These are phyloP conservation scores for Dysphania ambrosioides DNA, from an alignment of 148 eudicot species.

Conservation along the genomic window DNA sequence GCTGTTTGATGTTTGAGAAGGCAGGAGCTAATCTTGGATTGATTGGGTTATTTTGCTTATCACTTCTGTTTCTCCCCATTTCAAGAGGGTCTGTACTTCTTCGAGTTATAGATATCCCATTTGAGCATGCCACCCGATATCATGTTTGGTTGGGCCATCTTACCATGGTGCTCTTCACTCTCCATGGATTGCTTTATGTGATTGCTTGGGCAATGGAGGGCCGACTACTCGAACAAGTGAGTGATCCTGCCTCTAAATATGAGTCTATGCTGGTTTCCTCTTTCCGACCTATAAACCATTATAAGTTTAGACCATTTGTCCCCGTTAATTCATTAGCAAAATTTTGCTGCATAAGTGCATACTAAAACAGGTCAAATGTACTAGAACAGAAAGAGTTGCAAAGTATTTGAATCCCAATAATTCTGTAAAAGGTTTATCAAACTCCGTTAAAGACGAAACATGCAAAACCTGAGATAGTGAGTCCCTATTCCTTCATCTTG, in stretches of 20 bases:
- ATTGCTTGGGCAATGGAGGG: slow-evolving; percentile 62
- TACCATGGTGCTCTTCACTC: slow-evolving; percentile 65
- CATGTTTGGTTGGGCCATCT: slow-evolving; percentile 96
- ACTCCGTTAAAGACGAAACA: too few relatives aligned
- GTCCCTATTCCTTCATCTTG: too few relatives aligned
- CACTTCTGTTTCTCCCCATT: slow-evolving; percentile 75
- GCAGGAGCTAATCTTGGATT: slow-evolving; percentile 52
- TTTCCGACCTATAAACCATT: neutral
- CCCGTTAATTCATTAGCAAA: too few relatives aligned
- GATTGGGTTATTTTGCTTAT: slow-evolving; percentile 64
- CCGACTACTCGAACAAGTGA: slow-evolving; percentile 44
- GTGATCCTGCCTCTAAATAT: slow-evolving; percentile 12
- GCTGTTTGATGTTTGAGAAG: slow-evolving; percentile 45
- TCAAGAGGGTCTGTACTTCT: slow-evolving; percentile 80
- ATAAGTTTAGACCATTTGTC: too few relatives aligned
- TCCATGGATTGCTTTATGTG: slow-evolving; percentile 64
- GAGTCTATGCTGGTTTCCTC: neutral
- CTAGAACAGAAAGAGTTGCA: too few relatives aligned
- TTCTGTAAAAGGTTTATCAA: too few relatives aligned
- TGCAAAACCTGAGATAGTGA: too few relatives aligned
- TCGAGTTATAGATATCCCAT: slow-evolving; percentile 67
- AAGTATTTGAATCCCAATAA: too few relatives aligned
- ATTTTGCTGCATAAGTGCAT: too few relatives aligned
- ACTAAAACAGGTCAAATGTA: too few relatives aligned
- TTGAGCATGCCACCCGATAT: slow-evolving; percentile 79